Evolutionary conservation across 2,329 filamentous ascomycete species (phyloP).

Genomic region (Thelonectria discophora): DNA sequence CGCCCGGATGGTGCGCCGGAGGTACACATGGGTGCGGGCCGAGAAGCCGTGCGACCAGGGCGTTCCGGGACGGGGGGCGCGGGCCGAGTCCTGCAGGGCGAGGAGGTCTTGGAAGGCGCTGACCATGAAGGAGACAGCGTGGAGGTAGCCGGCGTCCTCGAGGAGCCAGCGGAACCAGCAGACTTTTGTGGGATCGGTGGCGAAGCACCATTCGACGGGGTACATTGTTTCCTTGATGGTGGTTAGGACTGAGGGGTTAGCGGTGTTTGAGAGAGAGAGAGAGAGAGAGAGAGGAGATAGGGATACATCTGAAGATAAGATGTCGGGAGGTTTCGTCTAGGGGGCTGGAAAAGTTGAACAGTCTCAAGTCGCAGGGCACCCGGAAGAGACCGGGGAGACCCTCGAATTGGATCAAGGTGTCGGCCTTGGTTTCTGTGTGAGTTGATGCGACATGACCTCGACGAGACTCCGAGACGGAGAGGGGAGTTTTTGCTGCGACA

Average conservation of each 20-base stretch:
- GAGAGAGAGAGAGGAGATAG: neutral
- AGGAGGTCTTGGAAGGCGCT: slow-evolving; percentile 35
- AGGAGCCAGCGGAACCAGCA: slow-evolving; percentile 45
- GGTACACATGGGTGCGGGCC: slow-evolving; percentile 15
- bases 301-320: slow-evolving; percentile 34
- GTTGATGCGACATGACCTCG: too few species aligned
- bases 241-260: slow-evolving; percentile 35
- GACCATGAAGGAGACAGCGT: slow-evolving; percentile 39
- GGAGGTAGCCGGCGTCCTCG: slow-evolving; percentile 39
- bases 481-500: too few species aligned
- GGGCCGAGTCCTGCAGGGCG: neutral
- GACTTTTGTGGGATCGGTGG: slow-evolving; percentile 31
- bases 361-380: slow-evolving; percentile 29
- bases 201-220: slow-evolving; percentile 43
- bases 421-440: neutral
- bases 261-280: neutral
- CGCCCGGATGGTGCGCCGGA: slow-evolving; percentile 31
- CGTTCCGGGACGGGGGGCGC: neutral
- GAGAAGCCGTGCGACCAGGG: slow-evolving; percentile 25
- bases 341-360: slow-evolving; percentile 35
- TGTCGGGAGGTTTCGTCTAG: slow-evolving; percentile 25
- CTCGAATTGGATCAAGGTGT: slow-evolving; percentile 17
- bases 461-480: too few species aligned
- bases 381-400: slow-evolving; percentile 27
- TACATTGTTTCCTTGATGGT: slow-evolving; percentile 43